Evolutionary conservation across 1,284 basidiomycete genomes (phyloP), one percentile per base, ranked within the genome.

Genomic region (Cystobasidium pallidum): DNA sequence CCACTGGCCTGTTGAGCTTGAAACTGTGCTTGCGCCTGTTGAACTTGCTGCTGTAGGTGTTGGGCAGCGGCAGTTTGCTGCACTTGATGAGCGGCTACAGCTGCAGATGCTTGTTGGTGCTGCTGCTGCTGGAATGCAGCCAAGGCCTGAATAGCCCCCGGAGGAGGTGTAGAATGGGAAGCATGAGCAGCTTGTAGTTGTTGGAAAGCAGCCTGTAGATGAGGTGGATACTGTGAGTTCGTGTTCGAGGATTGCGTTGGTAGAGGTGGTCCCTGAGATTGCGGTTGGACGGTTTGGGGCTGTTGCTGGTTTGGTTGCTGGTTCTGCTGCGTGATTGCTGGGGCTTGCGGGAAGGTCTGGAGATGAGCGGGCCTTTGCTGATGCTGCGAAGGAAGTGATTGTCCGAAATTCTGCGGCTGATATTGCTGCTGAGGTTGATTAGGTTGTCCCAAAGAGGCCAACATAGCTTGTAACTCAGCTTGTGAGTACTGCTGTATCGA

Each of bases 381-480:
- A 15, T 64, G 43, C 26, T 64, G 62, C 7, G 26, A 1, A 30
- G 43, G 28, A 30, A 15, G 43, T 19, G 43, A 8, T 19, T 64
- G 62, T 17, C 34, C 45, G 13, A 49, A 52, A n/a, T 54, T 45
- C 30, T 55, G 64, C n/a, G 11, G 32, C 52, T 66, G 64, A 30
- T 66, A 51, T 11, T 54, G 64, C 32, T 66, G 64, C 13, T 54
- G 64, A 45, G 43, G 32, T 32, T 36, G 64, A n/a, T 19, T 30
- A 32, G 47, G 47, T 7, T 24, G 66, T 13, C 54, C 66, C 17
- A 70, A 58, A 36, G 67, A 70, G 19, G 67, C 58, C 15, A 71
- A 36, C 68, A 71, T 71, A 39, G 68, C 68, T 41, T 71, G 68
- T 17, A 71, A 52, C 39, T 71, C 68, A 3, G 61, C 61, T 28